Conservation (phyloP, 805 yeast species). For the Kluyveromyces starmeri region DNA sequence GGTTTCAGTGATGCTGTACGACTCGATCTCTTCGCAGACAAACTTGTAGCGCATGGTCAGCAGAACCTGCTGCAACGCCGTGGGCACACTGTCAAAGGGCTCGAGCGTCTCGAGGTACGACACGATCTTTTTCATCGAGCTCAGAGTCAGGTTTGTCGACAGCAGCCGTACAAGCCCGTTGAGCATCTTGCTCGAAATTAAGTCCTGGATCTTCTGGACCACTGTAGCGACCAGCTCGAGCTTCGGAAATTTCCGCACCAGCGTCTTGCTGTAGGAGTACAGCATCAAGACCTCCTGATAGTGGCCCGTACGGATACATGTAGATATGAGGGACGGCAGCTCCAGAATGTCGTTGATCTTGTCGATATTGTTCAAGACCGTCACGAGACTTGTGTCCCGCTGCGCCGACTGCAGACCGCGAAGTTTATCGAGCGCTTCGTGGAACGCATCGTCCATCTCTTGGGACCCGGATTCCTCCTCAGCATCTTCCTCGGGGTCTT, state of each 20-base stretch:
- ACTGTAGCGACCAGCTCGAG: conserved; percentile 24
- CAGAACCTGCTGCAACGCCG: conserved; percentile 43
- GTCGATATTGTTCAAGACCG: conserved; percentile 53
- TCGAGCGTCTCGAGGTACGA: conserved; percentile 66
- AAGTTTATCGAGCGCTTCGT: conserved; percentile 19
- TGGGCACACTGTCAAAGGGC: conserved; percentile 34
- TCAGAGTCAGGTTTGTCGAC: conserved; percentile 67
- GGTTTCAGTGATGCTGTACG: conserved; percentile 22
- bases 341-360: conserved; percentile 71
- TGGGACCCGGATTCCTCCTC: conserved; percentile 8
- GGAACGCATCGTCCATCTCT: conserved; percentile 22
- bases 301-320: conserved; percentile 80
- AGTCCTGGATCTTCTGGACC: conserved; percentile 19
- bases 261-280: conserved; percentile 60
- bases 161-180: conserved; percentile 59
- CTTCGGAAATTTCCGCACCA: conserved; percentile 58
- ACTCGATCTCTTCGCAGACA: conserved; percentile 50
- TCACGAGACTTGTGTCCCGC: conserved; percentile 24
- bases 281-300: conserved; percentile 86
- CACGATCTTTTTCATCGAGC: conserved; percentile 69
- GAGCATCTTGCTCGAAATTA: conserved; percentile 46
- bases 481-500: conserved; percentile 17
- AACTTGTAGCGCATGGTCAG: conserved; percentile 62
- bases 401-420: conserved; percentile 14
- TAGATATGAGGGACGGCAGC: conserved; percentile 69